A percentile compares a stretch with the other conserved stretches of the same genome.
These are phyloP conservation scores for Sporothrix pseudoabietina DNA, from an alignment of 2,329 filamentous ascomycete species.

Conservation along the genomic window DNA sequence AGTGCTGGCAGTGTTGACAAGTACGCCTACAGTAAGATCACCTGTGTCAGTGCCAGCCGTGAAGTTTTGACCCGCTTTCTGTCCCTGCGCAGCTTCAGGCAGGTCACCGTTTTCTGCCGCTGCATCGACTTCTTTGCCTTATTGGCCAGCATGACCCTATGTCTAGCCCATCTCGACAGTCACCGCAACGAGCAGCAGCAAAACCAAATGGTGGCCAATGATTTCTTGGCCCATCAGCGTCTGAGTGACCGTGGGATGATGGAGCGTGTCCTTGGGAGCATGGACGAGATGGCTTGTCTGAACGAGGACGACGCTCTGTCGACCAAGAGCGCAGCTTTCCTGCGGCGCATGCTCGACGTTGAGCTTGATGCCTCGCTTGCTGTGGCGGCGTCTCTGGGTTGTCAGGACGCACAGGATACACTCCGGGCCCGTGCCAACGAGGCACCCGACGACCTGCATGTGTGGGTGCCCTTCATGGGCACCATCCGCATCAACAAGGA, in stretches of 20 bases:
- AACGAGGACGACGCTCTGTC: conserved; percentile 38
- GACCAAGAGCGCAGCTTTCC: conserved; percentile 40
- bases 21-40: conserved; percentile 46
- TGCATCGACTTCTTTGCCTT: conserved; percentile 49
- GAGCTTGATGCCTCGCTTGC: conserved; percentile 38
- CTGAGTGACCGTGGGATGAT: conserved; percentile 47
- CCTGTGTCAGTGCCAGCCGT: conserved; percentile 47
- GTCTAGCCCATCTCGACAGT: conserved; percentile 46
- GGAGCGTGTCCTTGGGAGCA: conserved; percentile 43
- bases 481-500: conserved; percentile 42
- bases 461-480: conserved; percentile 50
- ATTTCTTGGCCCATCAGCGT: conserved; percentile 47
- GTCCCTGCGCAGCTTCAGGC: conserved; percentile 41
- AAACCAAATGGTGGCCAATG: neutral
- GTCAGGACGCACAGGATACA: neutral
- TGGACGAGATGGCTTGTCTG: conserved; percentile 38
- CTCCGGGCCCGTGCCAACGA: neutral
- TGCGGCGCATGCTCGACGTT: conserved; percentile 44
- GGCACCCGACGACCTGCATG: conserved; percentile 33
- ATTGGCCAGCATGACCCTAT: conserved; percentile 46
- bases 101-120: conserved; percentile 44
- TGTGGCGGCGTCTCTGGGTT: conserved; percentile 13
- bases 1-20: conserved; percentile 33
- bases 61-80: conserved; percentile 47
- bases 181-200: conserved; percentile 26